Evolutionary conservation across 495 filamentous ascomycete genomes (phyloP), one percentile per base, ranked within the genome.

Genomic region (Podospora bellae-mahoneyi): DNA sequence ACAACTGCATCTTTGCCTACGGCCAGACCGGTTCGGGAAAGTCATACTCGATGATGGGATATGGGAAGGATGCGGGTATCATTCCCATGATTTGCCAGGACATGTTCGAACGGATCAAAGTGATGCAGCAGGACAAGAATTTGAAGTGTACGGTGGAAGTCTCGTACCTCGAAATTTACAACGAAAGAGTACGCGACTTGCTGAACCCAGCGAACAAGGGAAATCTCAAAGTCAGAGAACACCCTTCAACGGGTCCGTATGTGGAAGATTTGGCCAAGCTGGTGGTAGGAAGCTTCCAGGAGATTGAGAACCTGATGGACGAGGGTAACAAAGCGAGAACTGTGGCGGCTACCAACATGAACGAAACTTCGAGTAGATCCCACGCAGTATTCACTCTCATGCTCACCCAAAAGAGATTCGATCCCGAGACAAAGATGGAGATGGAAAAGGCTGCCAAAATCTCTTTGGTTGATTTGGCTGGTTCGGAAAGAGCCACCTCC

Each of bases 1-100:
- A 99, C 83, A 98, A 98, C 79, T 99, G 96, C 84, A 99, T 99
- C 75, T 99, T 99, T 80, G 96, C 96, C 4, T 99, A 99, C 76
- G 96, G 96, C 55, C 96, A 99, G 80, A 99, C 96, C 10, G 96
- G 96, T 69, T 97, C 94, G 19, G 96, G 96, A 75, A 99, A 99
- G 79, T 96, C 92, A 27, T 98, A 99, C 75, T 97, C 93, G 62
- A 99, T 99, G 96, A 98, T 98, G 96, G 95, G 95, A 23, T 98
- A 98, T 81, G 95, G 96, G 64, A 90, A 94, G 77, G 96, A 98
- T 72, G 87, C 91, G 61, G 96, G 96, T 81, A 94, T 99, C 60
- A 98, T 99, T 69, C 96, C 96, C n/a, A 90, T 87, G 70, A 98
- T 99, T 79, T 99, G 96, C 75, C 91, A 93, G 81, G 89, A 96